Evolutionary conservation across 345 rosid genomes (phyloP).

Genomic region (Ceriops tagal): DNA sequence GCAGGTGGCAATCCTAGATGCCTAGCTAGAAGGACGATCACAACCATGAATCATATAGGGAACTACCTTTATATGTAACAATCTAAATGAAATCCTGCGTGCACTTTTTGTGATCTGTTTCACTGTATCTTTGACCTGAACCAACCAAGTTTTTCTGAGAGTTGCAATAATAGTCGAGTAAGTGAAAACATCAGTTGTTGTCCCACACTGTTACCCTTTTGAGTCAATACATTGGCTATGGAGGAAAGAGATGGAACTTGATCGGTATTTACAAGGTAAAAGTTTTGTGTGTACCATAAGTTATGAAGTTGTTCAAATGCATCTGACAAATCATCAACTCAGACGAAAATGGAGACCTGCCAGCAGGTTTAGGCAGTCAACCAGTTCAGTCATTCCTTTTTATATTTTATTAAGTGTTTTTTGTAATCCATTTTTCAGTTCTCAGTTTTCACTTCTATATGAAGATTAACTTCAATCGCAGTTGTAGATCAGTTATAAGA

Average conservation of each 20-base stretch:
- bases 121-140: not conserved
- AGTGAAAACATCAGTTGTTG: not conserved
- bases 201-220: not conserved
- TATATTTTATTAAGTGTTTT: no score
- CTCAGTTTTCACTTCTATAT: no score
- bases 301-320: not conserved
- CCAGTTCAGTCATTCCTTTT: no score
- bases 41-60: not conserved
- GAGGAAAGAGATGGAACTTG: not conserved
- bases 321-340: no score
- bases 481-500: no score
- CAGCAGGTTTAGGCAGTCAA: no score
- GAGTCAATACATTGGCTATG: not conserved
- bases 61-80: not conserved
- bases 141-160: not conserved
- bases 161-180: conserved; percentile 4
- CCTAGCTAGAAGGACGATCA: not conserved
- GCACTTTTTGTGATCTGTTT: not conserved
- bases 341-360: no score
- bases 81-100: not conserved
- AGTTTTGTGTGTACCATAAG: not conserved
- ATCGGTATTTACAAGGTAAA: not conserved
- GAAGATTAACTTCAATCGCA: no score
- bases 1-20: not conserved
- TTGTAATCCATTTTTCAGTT: no score